Evolutionary conservation across 352 stramenopile genomes (phyloP).

Genomic region (Globisporangium camurandrum): DNA sequence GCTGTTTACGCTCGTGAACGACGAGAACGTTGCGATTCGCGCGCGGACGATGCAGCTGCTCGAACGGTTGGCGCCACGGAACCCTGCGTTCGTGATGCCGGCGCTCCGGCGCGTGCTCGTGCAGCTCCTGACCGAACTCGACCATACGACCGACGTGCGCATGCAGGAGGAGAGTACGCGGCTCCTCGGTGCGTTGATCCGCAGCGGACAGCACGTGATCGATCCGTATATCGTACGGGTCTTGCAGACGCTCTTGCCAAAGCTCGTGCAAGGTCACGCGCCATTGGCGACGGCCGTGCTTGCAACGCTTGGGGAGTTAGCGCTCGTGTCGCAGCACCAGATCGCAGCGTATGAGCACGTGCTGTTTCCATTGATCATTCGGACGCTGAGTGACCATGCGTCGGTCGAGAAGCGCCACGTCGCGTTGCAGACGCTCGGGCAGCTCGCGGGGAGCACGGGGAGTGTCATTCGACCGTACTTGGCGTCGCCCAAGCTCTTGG

Average conservation of each 20-base stretch:
- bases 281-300: slow-evolving; percentile 69
- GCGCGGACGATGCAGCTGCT: slow-evolving; percentile 90
- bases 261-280: slow-evolving; percentile 85
- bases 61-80: slow-evolving; percentile 89
- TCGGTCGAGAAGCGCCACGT: slow-evolving; percentile 93
- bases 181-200: slow-evolving; percentile 79
- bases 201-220: slow-evolving; percentile 81
- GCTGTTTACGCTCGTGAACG: slow-evolving; percentile 95
- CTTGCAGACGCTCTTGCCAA: slow-evolving; percentile 67
- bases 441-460: slow-evolving; percentile 90
- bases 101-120: slow-evolving; percentile 91
- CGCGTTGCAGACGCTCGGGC: slow-evolving; percentile 93
- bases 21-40: slow-evolving; percentile 86
- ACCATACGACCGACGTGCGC: slow-evolving; percentile 84
- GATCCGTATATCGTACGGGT: slow-evolving; percentile 76
- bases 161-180: slow-evolving; percentile 87
- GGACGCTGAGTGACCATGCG: slow-evolving; percentile 95
- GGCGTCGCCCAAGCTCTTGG: slow-evolving; percentile 92
- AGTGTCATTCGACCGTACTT: slow-evolving; percentile 94
- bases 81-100: slow-evolving; percentile 95
- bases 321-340: slow-evolving; percentile 84
- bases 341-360: slow-evolving; percentile 92
- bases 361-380: slow-evolving; percentile 94
- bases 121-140: slow-evolving; percentile 93
- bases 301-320: slow-evolving; percentile 87